phyloP scores from a whole-genome alignment of 345 rosid genomes.

The Sisymbrium altissimum region DNA sequence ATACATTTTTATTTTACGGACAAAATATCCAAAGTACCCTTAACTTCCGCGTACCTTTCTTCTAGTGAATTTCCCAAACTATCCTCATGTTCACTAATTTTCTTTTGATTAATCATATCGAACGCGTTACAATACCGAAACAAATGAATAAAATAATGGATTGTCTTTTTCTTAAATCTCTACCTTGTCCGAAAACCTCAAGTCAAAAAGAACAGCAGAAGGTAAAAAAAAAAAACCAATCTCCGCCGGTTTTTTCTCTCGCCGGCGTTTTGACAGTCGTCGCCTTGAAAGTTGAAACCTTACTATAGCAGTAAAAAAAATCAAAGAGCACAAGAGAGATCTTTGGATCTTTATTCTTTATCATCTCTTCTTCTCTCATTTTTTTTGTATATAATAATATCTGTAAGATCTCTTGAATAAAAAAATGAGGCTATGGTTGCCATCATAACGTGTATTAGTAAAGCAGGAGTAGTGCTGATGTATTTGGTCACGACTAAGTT shows the following conservation, averaged over 20 bases:
- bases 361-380: background rate
- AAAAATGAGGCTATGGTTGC: slow-evolving; percentile 20
- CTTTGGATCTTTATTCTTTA: slow-evolving; percentile 4
- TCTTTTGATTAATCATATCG: background rate
- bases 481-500: slow-evolving; percentile 51
- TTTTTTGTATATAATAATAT: background rate
- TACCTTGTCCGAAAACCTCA: slow-evolving; percentile 31
- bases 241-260: slow-evolving; percentile 19
- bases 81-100: background rate
- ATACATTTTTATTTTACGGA: background rate
- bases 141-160: background rate
- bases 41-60: background rate
- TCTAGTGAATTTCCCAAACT: background rate
- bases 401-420: slow-evolving; percentile 23
- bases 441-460: slow-evolving; percentile 34
- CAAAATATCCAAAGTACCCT: background rate
- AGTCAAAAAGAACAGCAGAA: background rate
- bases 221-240: background rate
- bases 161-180: background rate
- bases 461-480: slow-evolving; percentile 40
- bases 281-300: background rate
- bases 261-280: slow-evolving; percentile 32
- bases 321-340: slow-evolving; percentile 2
- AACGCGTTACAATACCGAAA: background rate
- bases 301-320: background rate